phyloP scores from a whole-genome alignment of 139 green algal genomes.

The Coelastrella sp. region DNA sequence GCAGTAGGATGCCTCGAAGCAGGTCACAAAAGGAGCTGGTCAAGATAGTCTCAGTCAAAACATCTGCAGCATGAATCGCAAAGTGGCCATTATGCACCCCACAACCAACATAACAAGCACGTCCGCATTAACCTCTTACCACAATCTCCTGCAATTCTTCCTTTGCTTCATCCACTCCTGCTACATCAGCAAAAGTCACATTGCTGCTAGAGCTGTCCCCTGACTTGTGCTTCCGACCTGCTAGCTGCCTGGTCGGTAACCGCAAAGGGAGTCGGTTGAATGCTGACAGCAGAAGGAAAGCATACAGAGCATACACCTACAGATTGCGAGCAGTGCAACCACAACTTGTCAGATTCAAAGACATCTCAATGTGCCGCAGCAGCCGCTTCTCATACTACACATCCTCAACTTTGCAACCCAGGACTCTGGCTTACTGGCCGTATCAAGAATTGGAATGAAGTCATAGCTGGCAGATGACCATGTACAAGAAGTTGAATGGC shows the following conservation, averaged over 20 bases:
- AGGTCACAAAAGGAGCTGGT: too few relatives aligned
- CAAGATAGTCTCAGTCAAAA: too few relatives aligned
- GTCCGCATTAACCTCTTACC: constrained; percentile 52
- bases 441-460: too few relatives aligned
- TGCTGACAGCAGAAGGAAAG: constrained; percentile 69
- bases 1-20: too few relatives aligned
- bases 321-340: neutral
- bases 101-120: neutral
- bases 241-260: constrained; percentile 57
- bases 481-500: too few relatives aligned
- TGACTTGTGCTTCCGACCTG: constrained; percentile 53
- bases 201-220: constrained; percentile 26
- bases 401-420: too few relatives aligned
- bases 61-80: too few relatives aligned
- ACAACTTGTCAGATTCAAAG: neutral
- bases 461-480: too few relatives aligned
- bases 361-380: too few relatives aligned
- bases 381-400: too few relatives aligned
- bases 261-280: constrained; percentile 79
- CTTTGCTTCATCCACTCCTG: constrained; percentile 91
- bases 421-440: too few relatives aligned
- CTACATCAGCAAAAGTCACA: constrained; percentile 88
- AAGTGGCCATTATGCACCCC: too few relatives aligned
- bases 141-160: constrained; percentile 92
- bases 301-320: constrained; percentile 77